A percentile compares a stretch with the other conserved stretches of the same genome.
These are phyloP conservation scores for Suhomyces choctaworum DNA, from an alignment of 1,139 yeast species.

Conservation along the genomic window DNA sequence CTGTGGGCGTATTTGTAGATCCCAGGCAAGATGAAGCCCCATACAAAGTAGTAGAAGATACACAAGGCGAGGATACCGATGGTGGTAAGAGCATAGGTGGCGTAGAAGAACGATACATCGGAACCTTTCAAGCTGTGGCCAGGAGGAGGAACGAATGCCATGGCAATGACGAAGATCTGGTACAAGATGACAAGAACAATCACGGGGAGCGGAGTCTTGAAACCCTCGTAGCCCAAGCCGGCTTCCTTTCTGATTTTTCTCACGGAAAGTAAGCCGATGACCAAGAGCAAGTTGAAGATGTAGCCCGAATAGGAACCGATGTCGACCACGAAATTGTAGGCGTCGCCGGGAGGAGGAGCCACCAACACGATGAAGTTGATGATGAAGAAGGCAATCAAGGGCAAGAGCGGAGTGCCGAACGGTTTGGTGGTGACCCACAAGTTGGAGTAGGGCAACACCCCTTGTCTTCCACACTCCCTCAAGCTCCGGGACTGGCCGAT, in stretches of 20 bases:
- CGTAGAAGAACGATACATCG: slow-evolving; percentile 36
- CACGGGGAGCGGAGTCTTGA: slow-evolving; percentile 33
- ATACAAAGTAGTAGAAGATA: slow-evolving; percentile 32
- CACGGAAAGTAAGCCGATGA: slow-evolving; percentile 35
- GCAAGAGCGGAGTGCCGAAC: slow-evolving; percentile 43
- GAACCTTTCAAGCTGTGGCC: slow-evolving; percentile 34
- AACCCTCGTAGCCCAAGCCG: slow-evolving; percentile 36
- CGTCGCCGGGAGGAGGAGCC: slow-evolving; percentile 50
- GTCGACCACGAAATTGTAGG: slow-evolving; percentile 43
- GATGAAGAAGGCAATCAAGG: slow-evolving; percentile 37
- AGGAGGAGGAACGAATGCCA: slow-evolving; percentile 43
- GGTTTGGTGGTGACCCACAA: slow-evolving; percentile 46
- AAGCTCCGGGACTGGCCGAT: slow-evolving; percentile 43
- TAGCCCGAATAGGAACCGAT: slow-evolving; percentile 21
- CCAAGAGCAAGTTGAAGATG: slow-evolving; percentile 35
- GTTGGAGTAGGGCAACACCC: slow-evolving; percentile 42
- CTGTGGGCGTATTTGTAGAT: slow-evolving; percentile 35
- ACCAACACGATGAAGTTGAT: slow-evolving; percentile 40
- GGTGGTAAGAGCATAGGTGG: slow-evolving; percentile 29
- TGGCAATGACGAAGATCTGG: slow-evolving; percentile 36
- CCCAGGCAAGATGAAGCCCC: slow-evolving; percentile 40
- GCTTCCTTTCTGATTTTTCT: slow-evolving; percentile 34
- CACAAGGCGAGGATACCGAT: slow-evolving; percentile 34
- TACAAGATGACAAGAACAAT: slow-evolving; percentile 30
- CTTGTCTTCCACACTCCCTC: slow-evolving; percentile 51